Evolutionary conservation across 2,329 filamentous ascomycete genomes (phyloP).

Genomic region (Microsporum ferrugineum): DNA sequence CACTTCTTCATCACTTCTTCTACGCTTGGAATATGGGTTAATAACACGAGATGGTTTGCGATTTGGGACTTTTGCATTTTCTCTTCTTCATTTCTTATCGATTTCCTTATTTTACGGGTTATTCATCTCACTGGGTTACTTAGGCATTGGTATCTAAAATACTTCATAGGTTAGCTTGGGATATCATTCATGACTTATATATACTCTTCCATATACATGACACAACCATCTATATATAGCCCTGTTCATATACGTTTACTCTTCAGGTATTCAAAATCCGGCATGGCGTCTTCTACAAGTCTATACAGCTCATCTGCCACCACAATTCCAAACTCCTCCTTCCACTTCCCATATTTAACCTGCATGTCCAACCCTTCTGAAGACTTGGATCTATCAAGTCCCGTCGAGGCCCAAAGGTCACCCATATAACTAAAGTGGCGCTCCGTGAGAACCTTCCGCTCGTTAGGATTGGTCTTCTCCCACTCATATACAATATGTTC

Average conservation of each 20-base stretch:
- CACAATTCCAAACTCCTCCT: constrained; percentile 24
- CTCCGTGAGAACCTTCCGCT: too few species aligned
- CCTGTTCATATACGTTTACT: constrained; percentile 5
- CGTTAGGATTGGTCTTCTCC: constrained; percentile 11
- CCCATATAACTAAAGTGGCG: constrained; percentile 8
- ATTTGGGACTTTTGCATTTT: background rate
- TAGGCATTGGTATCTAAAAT: constrained; percentile 3
- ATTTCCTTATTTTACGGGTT: background rate
- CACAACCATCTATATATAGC: background rate
- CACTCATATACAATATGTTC: constrained; percentile 23
- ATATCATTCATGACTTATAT: background rate
- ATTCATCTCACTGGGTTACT: background rate
- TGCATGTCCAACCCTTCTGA: constrained; percentile 26
- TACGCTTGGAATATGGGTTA: background rate
- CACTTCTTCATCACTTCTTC: background rate
- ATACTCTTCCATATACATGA: background rate
- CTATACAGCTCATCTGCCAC: constrained; percentile 17
- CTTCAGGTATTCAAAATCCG: constrained; percentile 31
- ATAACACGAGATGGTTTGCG: background rate
- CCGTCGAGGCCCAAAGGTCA: background rate
- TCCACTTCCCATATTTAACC: constrained; percentile 22
- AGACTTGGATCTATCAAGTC: constrained; percentile 16
- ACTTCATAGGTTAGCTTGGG: background rate
- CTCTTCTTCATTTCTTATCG: background rate
- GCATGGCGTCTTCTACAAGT: constrained; percentile 24